These are phyloP conservation scores for Phytopythium delawarense DNA, from an alignment of 352 stramenopile species.

Conservation along the genomic window DNA sequence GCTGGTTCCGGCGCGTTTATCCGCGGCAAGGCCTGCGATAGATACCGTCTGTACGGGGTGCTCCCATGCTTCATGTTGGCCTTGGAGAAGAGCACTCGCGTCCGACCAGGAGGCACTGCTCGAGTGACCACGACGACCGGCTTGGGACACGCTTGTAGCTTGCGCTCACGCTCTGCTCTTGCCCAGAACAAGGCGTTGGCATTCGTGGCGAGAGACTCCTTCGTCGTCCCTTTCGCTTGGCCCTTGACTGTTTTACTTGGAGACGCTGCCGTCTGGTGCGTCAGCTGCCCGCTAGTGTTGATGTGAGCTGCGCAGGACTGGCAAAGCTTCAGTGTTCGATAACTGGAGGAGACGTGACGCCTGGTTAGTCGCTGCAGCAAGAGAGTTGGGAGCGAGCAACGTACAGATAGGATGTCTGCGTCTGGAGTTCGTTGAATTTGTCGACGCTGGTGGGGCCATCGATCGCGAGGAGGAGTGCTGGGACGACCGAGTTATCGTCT, in stretches of 20 bases:
- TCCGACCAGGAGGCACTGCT: conserved; percentile 20
- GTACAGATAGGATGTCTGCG: conserved; percentile 33
- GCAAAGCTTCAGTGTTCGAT: conserved; percentile 41
- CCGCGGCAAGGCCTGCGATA: conserved; percentile 25
- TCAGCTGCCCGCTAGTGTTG: conserved; percentile 10
- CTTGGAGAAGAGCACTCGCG: conserved; percentile 29
- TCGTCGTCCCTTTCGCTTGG: conserved; percentile 5
- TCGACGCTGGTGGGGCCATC: conserved; percentile 27
- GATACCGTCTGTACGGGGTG: conserved; percentile 23
- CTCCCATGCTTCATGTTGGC: conserved; percentile 28
- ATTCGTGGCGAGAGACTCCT: conserved; percentile 11
- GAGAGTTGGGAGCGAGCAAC: conserved; percentile 3
- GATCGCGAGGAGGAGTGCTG: conserved; percentile 27
- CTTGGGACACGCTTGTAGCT: conserved; percentile 9
- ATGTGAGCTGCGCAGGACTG: conserved; percentile 29
- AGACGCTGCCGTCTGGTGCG: conserved; percentile 1
- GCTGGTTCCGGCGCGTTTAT: conserved; percentile 9
- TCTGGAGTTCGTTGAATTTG: conserved; percentile 40
- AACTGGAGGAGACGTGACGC: conserved; percentile 13
- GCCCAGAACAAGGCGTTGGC: conserved; percentile 38
- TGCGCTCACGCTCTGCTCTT: conserved; percentile 19
- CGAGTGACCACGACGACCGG: conserved; percentile 19
- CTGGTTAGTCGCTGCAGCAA: background rate
- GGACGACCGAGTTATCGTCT: conserved; percentile 4
- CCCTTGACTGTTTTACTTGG: background rate